Evolutionary conservation across 225 moss, liverwort and hornwort species (phyloP).

Genomic region (Lunularia cruciata): DNA sequence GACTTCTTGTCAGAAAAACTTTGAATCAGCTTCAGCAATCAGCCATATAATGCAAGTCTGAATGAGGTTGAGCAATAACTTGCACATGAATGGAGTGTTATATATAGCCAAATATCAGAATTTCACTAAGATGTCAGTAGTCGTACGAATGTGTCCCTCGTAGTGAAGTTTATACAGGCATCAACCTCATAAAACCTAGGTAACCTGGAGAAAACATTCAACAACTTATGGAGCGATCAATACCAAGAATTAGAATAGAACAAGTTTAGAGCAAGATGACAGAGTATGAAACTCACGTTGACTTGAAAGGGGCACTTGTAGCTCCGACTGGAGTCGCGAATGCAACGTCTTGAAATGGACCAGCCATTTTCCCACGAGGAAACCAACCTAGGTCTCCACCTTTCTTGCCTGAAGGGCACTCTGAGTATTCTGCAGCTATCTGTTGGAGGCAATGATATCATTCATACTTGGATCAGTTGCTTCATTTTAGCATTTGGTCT

Average conservation of each 20-base stretch:
- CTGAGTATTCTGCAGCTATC: conserved; percentile 93
- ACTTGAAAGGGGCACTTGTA: conserved; percentile 91
- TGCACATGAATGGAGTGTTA: no score
- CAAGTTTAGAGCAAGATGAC: conserved; percentile 1
- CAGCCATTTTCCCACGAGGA: conserved; percentile 98
- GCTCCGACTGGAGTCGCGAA: conserved; percentile 82
- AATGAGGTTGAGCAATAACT: no score
- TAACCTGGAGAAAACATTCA: background rate
- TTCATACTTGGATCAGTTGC: background rate
- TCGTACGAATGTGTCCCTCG: background rate
- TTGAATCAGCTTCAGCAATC: no score
- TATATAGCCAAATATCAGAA: no score
- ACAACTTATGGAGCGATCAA: background rate
- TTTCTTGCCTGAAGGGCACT: conserved; percentile 96
- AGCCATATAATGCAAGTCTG: no score
- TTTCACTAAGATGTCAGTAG: background rate
- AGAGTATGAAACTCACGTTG: conserved; percentile 60
- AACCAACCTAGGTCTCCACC: conserved; percentile 99
- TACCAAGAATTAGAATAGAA: background rate
- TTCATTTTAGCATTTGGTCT: no score
- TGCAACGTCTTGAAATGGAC: conserved; percentile 99
- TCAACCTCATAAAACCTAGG: background rate
- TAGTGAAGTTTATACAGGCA: background rate
- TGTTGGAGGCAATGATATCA: conserved; percentile 32
- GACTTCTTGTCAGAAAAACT: no score